Evolutionary conservation across 805 yeast genomes (phyloP).

Genomic region (Ogataea paradorogensis): DNA sequence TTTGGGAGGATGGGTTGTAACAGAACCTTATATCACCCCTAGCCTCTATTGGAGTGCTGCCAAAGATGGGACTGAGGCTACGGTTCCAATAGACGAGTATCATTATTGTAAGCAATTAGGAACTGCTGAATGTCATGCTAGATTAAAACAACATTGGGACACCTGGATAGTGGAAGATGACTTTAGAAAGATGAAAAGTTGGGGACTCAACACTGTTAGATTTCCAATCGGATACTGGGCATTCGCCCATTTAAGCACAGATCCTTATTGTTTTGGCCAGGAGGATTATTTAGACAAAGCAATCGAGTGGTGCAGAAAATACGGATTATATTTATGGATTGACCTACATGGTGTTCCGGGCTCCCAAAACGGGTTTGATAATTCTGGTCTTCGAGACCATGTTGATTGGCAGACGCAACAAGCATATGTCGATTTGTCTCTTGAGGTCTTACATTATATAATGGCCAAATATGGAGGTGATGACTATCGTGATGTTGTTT

Average conservation of each 20-base stretch:
- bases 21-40: constrained; percentile 72
- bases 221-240: constrained; percentile 86
- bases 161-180: constrained; percentile 59
- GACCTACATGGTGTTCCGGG: constrained; percentile 85
- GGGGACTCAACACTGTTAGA: constrained; percentile 68
- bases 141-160: constrained; percentile 53
- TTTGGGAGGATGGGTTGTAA: constrained; percentile 70
- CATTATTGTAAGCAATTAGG: constrained; percentile 51
- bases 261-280: constrained; percentile 68
- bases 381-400: constrained; percentile 62
- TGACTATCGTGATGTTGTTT: constrained; percentile 52
- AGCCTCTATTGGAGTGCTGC: constrained; percentile 44
- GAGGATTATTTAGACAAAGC: constrained; percentile 62
- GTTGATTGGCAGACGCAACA: constrained; percentile 41
- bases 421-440: constrained; percentile 45
- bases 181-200: constrained; percentile 45
- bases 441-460: constrained; percentile 47
- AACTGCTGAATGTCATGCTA: constrained; percentile 37
- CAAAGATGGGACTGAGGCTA: constrained; percentile 30
- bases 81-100: constrained; percentile 60
- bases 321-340: constrained; percentile 65
- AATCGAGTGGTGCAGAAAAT: constrained; percentile 60
- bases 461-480: constrained; percentile 50
- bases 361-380: constrained; percentile 84
- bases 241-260: constrained; percentile 45